These are phyloP conservation scores for Cladosporium cucumerinum DNA, from an alignment of 2,329 filamentous ascomycete genomes.

Conservation along the genomic window DNA sequence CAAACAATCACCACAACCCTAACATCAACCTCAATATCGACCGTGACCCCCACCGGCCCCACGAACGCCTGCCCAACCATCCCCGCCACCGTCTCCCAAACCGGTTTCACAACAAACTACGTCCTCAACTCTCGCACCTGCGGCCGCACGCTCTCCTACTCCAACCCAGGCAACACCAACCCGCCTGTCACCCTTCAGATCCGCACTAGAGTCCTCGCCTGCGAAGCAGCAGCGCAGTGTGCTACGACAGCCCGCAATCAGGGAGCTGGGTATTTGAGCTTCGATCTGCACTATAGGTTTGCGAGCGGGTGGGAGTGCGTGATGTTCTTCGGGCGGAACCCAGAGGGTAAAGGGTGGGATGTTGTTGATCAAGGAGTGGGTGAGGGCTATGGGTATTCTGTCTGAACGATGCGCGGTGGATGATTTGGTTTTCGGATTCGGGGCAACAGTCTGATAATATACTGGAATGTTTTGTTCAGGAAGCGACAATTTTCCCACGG, in stretches of 20 bases:
- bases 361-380: constrained; percentile 8
- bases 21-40: not conserved
- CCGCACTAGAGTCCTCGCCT: not conserved
- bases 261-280: constrained; percentile 7
- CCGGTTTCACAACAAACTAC: not conserved
- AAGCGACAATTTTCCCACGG: no score
- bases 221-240: constrained; percentile 7
- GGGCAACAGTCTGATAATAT: no score
- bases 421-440: no score
- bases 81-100: not conserved
- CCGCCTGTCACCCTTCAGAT: not conserved
- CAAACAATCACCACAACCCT: not conserved
- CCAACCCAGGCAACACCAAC: constrained; percentile 14
- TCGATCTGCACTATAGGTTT: constrained; percentile 10
- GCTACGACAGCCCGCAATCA: not conserved
- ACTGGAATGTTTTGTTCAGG: no score
- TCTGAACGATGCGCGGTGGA: not conserved
- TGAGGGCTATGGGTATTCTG: constrained; percentile 9
- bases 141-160: not conserved
- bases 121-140: not conserved
- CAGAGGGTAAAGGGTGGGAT: not conserved
- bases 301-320: constrained; percentile 12
- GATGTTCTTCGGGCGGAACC: constrained; percentile 13
- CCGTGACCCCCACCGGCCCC: not conserved
- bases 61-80: not conserved